Base-by-base conservation (phyloP, 2,329 filamentous ascomycete species). In the Arthrobotrys iridis region DNA sequence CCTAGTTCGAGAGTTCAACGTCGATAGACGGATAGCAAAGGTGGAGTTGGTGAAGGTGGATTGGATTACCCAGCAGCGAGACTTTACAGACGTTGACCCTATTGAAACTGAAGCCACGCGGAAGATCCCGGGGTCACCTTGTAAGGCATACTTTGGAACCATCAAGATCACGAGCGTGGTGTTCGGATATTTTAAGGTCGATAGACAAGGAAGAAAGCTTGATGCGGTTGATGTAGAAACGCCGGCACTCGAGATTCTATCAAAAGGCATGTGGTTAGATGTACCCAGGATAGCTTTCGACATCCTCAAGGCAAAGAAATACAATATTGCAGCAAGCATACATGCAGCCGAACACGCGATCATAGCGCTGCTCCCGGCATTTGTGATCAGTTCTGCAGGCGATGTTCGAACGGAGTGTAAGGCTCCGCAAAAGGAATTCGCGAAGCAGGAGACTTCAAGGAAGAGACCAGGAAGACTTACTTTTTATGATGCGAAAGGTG, bases 141-240 rank as follows among this genome's bases (percentile, higher is more conserved):
- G 33, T 8, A 76, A 75, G 18, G 94, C 93, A 0, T 98, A 92
- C 83, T 93, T 92, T 80, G 95, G 95, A 35, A 85, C 88, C 0
- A 94, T 99, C 81, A 90, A 91, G 79, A 93, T 98, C 79, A 88
- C 90, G 77, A 91, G 94, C 78, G 90, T 92, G 28, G 93, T 99
- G 1, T 98, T 96, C 81, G 95, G 95, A 1, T 99, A 95, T 84
- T 98, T 97, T 86, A 98, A 98, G 81, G 85, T 97, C n/a, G 93
- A 98, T 82, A 91, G 90, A 80, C 88, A 91, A 1, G 89, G 92
- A 1, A 45, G 59, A 18, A 92, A 98, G 68, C 87, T 98, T 11
- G 95, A 99, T 81, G 94, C 94, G 1, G 90, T 98, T 0, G 88
- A 94, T 73, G 93, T 98, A 20, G 92, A 97, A 81, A 97, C 97